Evolutionary conservation across 164 flowering plant species (phyloP).

Genomic region (Stephania yunnanensis): DNA sequence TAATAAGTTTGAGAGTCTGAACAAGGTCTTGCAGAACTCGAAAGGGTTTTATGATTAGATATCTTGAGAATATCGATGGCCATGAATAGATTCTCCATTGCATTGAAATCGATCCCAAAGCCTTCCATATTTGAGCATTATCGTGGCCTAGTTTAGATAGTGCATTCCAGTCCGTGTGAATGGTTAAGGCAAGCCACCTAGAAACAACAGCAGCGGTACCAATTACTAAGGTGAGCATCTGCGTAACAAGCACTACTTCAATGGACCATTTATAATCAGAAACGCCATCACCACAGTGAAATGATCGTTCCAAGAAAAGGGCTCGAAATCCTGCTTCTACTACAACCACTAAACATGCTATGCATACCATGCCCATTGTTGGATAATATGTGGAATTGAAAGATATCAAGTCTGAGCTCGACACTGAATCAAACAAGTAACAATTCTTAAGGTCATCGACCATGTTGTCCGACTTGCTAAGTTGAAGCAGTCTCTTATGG

Average conservation of each 20-base stretch:
- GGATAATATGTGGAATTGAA: too few relatives aligned
- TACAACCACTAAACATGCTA: too few relatives aligned
- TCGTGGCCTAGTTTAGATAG: neutral
- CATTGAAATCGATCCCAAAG: neutral
- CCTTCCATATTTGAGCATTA: neutral
- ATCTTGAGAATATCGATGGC: neutral
- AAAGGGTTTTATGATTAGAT: neutral
- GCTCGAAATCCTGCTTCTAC: neutral
- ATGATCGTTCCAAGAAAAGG: neutral
- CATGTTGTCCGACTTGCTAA: too few relatives aligned
- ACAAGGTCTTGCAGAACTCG: too few relatives aligned
- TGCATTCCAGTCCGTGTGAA: neutral
- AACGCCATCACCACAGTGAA: neutral
- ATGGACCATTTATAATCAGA: conserved; percentile 8
- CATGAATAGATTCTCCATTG: neutral
- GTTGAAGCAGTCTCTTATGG: too few relatives aligned
- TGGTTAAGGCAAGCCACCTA: neutral
- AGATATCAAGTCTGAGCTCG: too few relatives aligned
- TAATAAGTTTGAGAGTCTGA: too few relatives aligned
- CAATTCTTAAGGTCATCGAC: too few relatives aligned
- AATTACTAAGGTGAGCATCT: neutral
- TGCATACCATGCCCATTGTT: too few relatives aligned
- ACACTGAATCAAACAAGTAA: too few relatives aligned
- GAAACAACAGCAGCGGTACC: neutral
- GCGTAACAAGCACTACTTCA: neutral